These are phyloP conservation scores for Tanacetum coccineum DNA, from an alignment of 129 eudicot genomes.

Conservation along the genomic window DNA sequence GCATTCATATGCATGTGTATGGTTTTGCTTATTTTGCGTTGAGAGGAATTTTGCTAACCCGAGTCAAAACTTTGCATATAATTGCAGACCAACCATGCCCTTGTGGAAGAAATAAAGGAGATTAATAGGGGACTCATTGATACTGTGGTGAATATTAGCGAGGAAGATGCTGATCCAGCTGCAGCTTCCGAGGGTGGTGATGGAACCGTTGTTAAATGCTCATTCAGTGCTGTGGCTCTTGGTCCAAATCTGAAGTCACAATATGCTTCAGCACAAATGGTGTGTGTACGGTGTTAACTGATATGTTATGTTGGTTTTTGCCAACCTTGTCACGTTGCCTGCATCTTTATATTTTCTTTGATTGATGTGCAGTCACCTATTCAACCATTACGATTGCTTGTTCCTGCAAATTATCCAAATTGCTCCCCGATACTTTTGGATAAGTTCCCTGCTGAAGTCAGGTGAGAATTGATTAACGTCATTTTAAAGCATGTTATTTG, in stretches of 20 bases:
- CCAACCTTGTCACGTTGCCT: background rate
- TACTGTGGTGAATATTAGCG: constrained; percentile 74
- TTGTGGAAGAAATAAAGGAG: constrained; percentile 85
- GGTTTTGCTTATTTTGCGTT: too few species aligned
- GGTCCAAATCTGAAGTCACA: constrained; percentile 82
- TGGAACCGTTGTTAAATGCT: constrained; percentile 86
- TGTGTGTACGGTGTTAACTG: constrained; percentile 20
- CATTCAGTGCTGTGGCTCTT: constrained; percentile 77
- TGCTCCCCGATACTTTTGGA: constrained; percentile 89
- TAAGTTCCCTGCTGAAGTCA: constrained; percentile 87
- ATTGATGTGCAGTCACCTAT: constrained; percentile 67
- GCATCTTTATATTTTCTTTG: constrained; percentile 3
- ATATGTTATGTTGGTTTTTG: constrained; percentile 9
- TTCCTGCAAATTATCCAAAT: constrained; percentile 84
- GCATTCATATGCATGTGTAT: too few species aligned
- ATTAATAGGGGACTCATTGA: constrained; percentile 79
- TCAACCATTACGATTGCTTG: constrained; percentile 82
- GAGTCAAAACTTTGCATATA: constrained; percentile 6
- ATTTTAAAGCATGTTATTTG: background rate
- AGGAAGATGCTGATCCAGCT: constrained; percentile 78
- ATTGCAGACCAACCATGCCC: constrained; percentile 74
- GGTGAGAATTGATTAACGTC: constrained; percentile 34
- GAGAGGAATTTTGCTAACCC: too few species aligned
- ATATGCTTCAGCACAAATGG: constrained; percentile 95
- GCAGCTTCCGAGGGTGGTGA: constrained; percentile 70